Evolutionary conservation across 1,284 basidiomycete genomes (phyloP), one percentile per base, ranked within the genome.

Genomic region (Trametes versicolor): DNA sequence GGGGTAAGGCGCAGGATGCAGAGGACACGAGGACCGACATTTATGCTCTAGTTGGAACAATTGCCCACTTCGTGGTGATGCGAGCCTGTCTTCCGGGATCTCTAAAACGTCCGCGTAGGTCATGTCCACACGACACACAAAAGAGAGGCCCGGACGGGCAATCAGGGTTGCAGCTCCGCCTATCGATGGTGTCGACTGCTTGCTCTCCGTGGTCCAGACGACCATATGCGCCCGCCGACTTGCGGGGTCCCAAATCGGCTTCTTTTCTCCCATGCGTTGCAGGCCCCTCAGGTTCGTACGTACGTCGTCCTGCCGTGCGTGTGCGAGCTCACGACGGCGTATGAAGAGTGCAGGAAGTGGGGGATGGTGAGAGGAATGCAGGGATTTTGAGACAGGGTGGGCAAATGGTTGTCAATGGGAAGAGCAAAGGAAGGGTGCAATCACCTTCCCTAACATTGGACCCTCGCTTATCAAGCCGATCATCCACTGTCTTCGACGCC

Each of bases 391-490:
- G 45, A 48, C 45, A 48, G 15, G 25, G 9, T 25, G 12, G 25
- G 45, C 21, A 48, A 45, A 27, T 48, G 45, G 45, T 23, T 48
- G 45, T 48, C 45, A 48, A 48, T 27, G 45, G 15, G 45, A 48
- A 21, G 25, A 15, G 23, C 10, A 15, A 27, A 48, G 10, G 45
- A 13, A 25, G 45, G 4, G 23, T 10, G 2, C 45, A 52, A 52
- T 52, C 50, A 52, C 17, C 39, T 29, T 15, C 39, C 37, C 37
- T 55, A 23, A 43, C 53, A 32, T 43, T 43, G 41, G 34, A 36
- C 37, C 53, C 34, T 37, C 59, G 59, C 59, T 60, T 60, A 60
- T 60, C 59, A 60, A 37, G 43, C 43, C 59, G 59, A 60, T 54
- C 59, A 39, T 27, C 34, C 23, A 48, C 29, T 47, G 25, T n/a